Evolutionary conservation across 2,329 filamentous ascomycete species (phyloP), one percentile per base, ranked within the genome.

Genomic region (Fusarium odoratissimum): DNA sequence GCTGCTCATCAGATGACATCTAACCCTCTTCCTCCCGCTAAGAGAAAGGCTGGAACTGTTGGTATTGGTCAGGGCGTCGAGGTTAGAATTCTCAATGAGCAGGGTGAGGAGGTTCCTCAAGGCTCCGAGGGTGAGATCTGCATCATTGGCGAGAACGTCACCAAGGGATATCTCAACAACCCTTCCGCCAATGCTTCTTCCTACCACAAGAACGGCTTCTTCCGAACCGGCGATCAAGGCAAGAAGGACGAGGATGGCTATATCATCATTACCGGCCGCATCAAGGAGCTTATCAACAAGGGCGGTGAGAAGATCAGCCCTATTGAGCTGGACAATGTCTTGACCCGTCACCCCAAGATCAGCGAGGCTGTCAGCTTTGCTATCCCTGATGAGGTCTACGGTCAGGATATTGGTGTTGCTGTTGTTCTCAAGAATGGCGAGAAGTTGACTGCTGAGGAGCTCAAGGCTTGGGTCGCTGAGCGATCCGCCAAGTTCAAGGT

Each of bases 281-380:
- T 97, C 84, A 97, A 97, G 86, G 94, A 97, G 83, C 86, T 97
- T 58, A 97, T 97, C 86, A 95, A 95, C 83, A 95, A 95, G 83
- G 93, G 92, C 61, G 94, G 94, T 67, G 94, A 97, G 84, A 96
- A 96, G 85, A 96, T 97, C 79, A 93, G 91, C 74, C 94, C 94
- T 3, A 95, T 96, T 61, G 94, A 97, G 83, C 86, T 97, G 38
- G 94, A 97, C 85, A 97, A 97, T 75, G 90, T 93, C 17, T 85
- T 97, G 33, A 87, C 91, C n/a, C 88, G 92, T 64, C 90, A 95
- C 79, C 89, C 92, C 14, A 88, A 90, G 40, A 88, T 96, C 4
- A 87, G 88, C 4, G 94, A 97, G 82, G 94, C 92, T 8, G 94
- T 96, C 42, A 93, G 91, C 82, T 97, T 97, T 79, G 93, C 93